Evolutionary conservation across 108 stramenopile genomes (phyloP).

Genomic region (Cyclotella choctawhatcheeana): DNA sequence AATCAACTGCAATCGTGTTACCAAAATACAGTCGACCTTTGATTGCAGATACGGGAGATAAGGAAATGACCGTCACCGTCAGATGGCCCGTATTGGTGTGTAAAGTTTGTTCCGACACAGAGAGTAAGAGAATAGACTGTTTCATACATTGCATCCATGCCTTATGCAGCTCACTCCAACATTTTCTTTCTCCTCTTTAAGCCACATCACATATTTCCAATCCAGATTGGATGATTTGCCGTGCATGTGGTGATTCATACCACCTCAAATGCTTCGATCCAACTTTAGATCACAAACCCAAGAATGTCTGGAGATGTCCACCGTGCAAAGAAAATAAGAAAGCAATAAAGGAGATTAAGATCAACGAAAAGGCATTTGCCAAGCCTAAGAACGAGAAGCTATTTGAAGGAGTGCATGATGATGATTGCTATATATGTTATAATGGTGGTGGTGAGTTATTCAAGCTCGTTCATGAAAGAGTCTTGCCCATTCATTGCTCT

Average conservation of each 20-base stretch:
- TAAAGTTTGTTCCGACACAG: conserved; percentile 24
- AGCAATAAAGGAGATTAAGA: background rate
- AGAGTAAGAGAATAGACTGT: conserved; percentile 13
- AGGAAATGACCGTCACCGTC: conserved; percentile 17
- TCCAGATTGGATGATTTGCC: conserved; percentile 29
- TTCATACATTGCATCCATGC: conserved; percentile 4
- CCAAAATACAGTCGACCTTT: conserved; percentile 22
- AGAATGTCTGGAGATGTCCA: conserved; percentile 30
- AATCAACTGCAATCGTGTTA: background rate
- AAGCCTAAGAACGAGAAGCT: conserved; percentile 8
- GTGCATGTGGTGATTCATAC: conserved; percentile 37
- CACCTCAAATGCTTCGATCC: conserved; percentile 47
- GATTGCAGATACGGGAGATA: conserved; percentile 26
- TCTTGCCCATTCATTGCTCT: background rate
- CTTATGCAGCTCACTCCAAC: too few relatives aligned
- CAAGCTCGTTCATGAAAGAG: background rate
- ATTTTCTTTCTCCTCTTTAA: background rate
- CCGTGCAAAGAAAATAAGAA: conserved; percentile 32
- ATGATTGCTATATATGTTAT: conserved; percentile 50
- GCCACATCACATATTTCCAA: conserved; percentile 9
- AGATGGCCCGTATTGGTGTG: conserved; percentile 32
- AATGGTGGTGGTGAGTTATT: conserved; percentile 49
- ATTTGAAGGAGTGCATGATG: conserved; percentile 47
- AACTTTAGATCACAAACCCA: conserved; percentile 34
- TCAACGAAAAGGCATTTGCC: conserved; percentile 19